These are phyloP conservation scores for Pholiota adiposa DNA, from an alignment of 1,284 basidiomycete genomes.

Conservation along the genomic window DNA sequence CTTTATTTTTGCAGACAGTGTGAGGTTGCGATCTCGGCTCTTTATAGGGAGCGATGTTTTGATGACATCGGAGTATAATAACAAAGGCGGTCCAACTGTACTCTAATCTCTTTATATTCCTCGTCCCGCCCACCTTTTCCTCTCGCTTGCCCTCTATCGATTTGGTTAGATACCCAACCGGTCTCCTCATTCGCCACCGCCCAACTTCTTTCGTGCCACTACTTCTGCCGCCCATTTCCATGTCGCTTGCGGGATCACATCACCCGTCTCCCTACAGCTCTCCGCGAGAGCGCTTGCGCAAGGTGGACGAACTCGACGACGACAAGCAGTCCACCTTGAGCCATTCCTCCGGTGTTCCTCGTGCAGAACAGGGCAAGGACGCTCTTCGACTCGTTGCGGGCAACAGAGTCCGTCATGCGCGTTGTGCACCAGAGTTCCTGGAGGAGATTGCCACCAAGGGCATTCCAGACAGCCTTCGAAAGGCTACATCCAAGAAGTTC, in stretches of 20 bases:
- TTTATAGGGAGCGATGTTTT: conserved; percentile 25
- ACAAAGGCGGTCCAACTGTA: neutral
- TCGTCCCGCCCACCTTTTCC: conserved; percentile 15
- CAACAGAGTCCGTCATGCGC: conserved; percentile 39
- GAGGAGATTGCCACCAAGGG: conserved; percentile 39
- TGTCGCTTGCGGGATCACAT: conserved; percentile 20
- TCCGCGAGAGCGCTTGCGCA: conserved; percentile 21
- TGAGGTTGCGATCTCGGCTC: conserved; percentile 23
- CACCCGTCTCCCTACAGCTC: conserved; percentile 25
- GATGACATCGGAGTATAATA: conserved; percentile 15
- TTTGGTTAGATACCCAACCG: conserved; percentile 29
- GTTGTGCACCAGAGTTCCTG: conserved; percentile 47
- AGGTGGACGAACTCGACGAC: conserved; percentile 26
- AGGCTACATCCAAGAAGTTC: conserved; percentile 36
- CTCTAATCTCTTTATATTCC: conserved; percentile 17
- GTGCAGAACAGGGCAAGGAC: conserved; percentile 24
- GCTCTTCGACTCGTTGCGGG: conserved; percentile 34
- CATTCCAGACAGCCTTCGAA: conserved; percentile 29
- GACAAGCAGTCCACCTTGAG: conserved; percentile 28
- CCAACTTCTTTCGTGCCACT: conserved; percentile 14
- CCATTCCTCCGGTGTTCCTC: conserved; percentile 26
- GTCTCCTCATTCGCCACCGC: conserved; percentile 11
- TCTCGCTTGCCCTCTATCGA: conserved; percentile 20
- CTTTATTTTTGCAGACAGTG: conserved; percentile 16
- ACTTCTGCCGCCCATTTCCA: conserved; percentile 14